Conservation (phyloP, 2,329 filamentous ascomycete species). For the Pseudocercospora vitis region DNA sequence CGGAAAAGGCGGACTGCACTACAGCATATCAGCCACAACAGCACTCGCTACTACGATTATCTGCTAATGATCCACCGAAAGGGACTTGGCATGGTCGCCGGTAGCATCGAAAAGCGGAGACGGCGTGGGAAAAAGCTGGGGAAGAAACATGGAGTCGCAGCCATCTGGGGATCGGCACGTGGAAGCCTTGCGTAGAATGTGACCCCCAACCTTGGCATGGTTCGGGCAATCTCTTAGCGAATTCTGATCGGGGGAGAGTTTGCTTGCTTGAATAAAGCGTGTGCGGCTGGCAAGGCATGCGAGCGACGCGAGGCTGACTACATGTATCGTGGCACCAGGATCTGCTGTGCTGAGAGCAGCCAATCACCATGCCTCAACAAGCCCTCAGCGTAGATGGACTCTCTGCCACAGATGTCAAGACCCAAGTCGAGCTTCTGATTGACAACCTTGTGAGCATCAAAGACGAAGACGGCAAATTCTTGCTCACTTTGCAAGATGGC, state of each 20-base stretch:
- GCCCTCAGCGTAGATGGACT: slow-evolving; percentile 40
- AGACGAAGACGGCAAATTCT: slow-evolving; percentile 71
- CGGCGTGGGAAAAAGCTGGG: background rate
- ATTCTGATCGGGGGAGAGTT: slow-evolving; percentile 2
- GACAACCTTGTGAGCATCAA: slow-evolving; percentile 75
- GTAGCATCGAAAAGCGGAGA: slow-evolving; percentile 1
- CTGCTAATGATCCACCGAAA: slow-evolving; percentile 6
- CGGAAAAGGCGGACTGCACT: slow-evolving; percentile 9
- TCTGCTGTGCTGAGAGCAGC: slow-evolving; percentile 7
- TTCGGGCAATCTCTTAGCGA: slow-evolving; percentile 12
- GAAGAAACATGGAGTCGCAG: background rate
- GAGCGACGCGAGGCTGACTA: slow-evolving; percentile 13
- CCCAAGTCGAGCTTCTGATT: slow-evolving; percentile 66
- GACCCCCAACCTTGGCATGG: slow-evolving; percentile 5
- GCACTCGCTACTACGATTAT: background rate
- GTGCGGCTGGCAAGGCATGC: slow-evolving; percentile 4
- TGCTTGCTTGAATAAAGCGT: slow-evolving; percentile 8
- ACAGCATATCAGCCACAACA: background rate
- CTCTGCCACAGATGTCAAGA: slow-evolving; percentile 48
- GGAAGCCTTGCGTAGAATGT: background rate
- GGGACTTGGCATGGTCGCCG: background rate
- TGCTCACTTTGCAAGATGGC: slow-evolving; percentile 69
- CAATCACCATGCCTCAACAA: slow-evolving; percentile 41
- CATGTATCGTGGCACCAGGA: slow-evolving; percentile 9
- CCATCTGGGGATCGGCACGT: slow-evolving; percentile 1